Conservation (phyloP, 345 rosid genomes). For the Hibiscus trionum region DNA sequence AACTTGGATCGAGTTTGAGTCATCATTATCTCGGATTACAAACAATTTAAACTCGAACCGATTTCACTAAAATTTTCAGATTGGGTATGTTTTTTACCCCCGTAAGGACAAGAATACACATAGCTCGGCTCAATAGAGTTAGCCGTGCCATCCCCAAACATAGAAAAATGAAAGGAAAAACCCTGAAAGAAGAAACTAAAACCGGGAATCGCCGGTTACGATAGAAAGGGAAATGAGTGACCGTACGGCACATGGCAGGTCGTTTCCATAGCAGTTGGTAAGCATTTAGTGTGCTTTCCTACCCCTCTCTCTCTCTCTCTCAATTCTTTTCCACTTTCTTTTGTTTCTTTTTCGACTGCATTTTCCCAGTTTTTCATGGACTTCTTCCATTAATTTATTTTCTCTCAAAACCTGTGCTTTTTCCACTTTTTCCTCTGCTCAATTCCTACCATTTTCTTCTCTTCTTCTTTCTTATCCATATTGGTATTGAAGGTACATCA, state of each 20-base stretch:
- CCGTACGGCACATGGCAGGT: conserved; percentile 46
- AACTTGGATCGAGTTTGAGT: too few species aligned
- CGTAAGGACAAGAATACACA: too few species aligned
- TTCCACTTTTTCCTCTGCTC: background rate
- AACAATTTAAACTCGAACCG: too few species aligned
- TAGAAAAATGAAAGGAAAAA: background rate
- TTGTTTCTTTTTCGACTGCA: background rate
- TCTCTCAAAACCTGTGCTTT: conserved; percentile 4
- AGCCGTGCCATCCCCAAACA: conserved; percentile 5
- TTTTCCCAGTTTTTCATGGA: background rate
- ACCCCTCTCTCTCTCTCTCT: background rate
- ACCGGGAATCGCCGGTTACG: conserved; percentile 20
- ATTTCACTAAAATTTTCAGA: too few species aligned
- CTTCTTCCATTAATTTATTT: background rate
- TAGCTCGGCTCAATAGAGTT: background rate
- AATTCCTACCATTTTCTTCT: background rate
- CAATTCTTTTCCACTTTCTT: background rate
- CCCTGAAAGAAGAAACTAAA: background rate
- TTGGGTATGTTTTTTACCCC: too few species aligned
- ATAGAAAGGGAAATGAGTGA: conserved; percentile 9
- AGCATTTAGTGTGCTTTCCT: conserved; percentile 45
- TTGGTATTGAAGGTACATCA: background rate
- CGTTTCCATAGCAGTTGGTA: conserved; percentile 60
- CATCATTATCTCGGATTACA: too few species aligned
- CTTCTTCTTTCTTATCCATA: background rate